Percentiles rank a stretch among this genome's conserved stretches.
These are phyloP conservation scores for Aspergillus proliferans DNA, from an alignment of 2,329 filamentous ascomycete genomes.

Conservation along the genomic window DNA sequence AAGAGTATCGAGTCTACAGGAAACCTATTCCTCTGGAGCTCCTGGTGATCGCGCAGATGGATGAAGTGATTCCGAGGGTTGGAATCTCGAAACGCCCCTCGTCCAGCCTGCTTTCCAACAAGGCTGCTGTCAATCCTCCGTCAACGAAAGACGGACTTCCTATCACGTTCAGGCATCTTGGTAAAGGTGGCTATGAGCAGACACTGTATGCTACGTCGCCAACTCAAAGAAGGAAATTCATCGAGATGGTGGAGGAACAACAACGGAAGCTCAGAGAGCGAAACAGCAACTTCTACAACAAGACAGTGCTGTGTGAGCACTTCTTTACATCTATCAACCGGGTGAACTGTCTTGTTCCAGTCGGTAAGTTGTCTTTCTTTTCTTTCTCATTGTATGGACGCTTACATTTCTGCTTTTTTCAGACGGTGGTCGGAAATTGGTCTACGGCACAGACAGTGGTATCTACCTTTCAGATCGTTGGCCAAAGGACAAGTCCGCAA, in stretches of 20 bases:
- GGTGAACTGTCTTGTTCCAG: slow-evolving; percentile 91
- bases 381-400: slow-evolving; percentile 1
- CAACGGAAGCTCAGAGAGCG: slow-evolving; percentile 77
- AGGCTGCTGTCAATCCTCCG: slow-evolving; percentile 44
- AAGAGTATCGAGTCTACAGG: slow-evolving; percentile 91
- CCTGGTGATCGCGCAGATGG: slow-evolving; percentile 92
- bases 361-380: slow-evolving; percentile 53
- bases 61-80: slow-evolving; percentile 77
- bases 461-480: slow-evolving; percentile 89
- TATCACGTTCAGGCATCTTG: slow-evolving; percentile 92
- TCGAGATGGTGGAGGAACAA: slow-evolving; percentile 87
- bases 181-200: slow-evolving; percentile 89
- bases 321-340: slow-evolving; percentile 86
- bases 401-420: slow-evolving; percentile 9
- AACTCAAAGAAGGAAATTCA: slow-evolving; percentile 88
- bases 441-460: slow-evolving; percentile 90
- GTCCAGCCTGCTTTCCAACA: slow-evolving; percentile 68
- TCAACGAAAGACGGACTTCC: slow-evolving; percentile 72
- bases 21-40: slow-evolving; percentile 93
- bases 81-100: slow-evolving; percentile 81
- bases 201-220: slow-evolving; percentile 83
- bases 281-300: slow-evolving; percentile 62
- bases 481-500: slow-evolving; percentile 67
- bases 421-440: slow-evolving; percentile 92
- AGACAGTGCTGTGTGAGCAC: slow-evolving; percentile 67